Evolutionary conservation across 2,329 filamentous ascomycete species (phyloP).

Genomic region (Peltaster fructicola): DNA sequence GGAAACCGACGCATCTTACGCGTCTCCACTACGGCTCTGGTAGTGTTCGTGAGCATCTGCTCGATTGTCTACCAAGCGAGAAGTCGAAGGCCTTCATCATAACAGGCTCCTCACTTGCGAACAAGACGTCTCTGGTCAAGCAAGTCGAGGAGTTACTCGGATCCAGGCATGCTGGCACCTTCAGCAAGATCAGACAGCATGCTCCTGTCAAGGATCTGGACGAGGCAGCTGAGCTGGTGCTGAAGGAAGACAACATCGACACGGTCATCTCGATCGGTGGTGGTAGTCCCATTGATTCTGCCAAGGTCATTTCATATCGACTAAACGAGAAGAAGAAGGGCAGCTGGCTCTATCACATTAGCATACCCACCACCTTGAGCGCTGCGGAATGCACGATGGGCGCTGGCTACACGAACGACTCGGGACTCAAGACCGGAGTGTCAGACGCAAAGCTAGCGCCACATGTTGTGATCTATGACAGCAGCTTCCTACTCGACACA

Average conservation of each 20-base stretch:
- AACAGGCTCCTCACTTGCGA: constrained; percentile 35
- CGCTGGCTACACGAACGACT: constrained; percentile 33
- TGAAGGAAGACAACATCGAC: constrained; percentile 29
- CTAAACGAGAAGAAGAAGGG: constrained; percentile 21
- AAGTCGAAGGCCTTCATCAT: constrained; percentile 40
- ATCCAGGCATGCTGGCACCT: constrained; percentile 33
- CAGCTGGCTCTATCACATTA: constrained; percentile 28
- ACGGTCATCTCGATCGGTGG: constrained; percentile 39
- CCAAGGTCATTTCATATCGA: constrained; percentile 30
- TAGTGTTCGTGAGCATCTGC: constrained; percentile 30
- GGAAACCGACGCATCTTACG: constrained; percentile 33
- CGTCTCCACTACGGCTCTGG: constrained; percentile 32
- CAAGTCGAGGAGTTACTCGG: constrained; percentile 33
- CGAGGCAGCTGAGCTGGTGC: constrained; percentile 31
- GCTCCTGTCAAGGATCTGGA: constrained; percentile 37
- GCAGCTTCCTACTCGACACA: constrained; percentile 32
- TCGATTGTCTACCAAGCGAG: constrained; percentile 25
- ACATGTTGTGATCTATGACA: constrained; percentile 36
- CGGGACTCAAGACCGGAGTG: constrained; percentile 34
- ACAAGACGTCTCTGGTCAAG: constrained; percentile 34
- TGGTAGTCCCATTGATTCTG: constrained; percentile 36
- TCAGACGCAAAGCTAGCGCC: constrained; percentile 25
- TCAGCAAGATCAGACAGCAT: constrained; percentile 37
- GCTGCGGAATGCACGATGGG: constrained; percentile 38
- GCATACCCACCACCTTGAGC: constrained; percentile 32